A percentile compares a stretch with the other conserved stretches of the same genome.
These are phyloP conservation scores for Yamadazyma songkhlaensis DNA, from an alignment of 1,139 yeast genomes.

Conservation along the genomic window DNA sequence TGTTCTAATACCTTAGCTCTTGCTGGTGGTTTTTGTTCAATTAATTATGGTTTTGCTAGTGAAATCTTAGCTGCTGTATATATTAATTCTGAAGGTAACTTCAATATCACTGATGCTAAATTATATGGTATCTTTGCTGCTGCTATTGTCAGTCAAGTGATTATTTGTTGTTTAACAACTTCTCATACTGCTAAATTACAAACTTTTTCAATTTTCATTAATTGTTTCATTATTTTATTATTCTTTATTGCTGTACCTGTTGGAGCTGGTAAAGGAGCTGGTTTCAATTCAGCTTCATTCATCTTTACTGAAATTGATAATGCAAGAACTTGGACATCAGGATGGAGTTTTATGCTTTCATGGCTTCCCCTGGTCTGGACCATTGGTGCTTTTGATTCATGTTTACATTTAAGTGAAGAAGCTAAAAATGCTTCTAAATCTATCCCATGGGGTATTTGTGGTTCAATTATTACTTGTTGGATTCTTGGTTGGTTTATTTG, in stretches of 20 bases:
- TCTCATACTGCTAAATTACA: conserved; percentile 56
- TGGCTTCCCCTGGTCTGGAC: conserved; percentile 71
- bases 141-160: conserved; percentile 23
- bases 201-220: conserved; percentile 54
- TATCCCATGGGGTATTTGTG: conserved; percentile 61
- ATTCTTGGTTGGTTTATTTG: conserved; percentile 57
- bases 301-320: conserved; percentile 60
- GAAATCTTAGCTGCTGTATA: conserved; percentile 35
- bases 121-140: conserved; percentile 39
- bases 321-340: conserved; percentile 55
- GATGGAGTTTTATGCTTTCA: conserved; percentile 63
- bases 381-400: conserved; percentile 67
- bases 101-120: conserved; percentile 28
- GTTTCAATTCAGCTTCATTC: conserved; percentile 37
- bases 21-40: conserved; percentile 37
- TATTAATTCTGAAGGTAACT: conserved; percentile 29
- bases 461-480: conserved; percentile 54
- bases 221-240: conserved; percentile 53
- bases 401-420: conserved; percentile 73
- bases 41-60: conserved; percentile 36
- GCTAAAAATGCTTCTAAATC: conserved; percentile 63
- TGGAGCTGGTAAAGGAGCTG: conserved; percentile 32
- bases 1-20: conserved; percentile 36
- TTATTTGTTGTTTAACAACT: conserved; percentile 32
- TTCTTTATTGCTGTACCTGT: conserved; percentile 67